phyloP scores from a whole-genome alignment of 768 basidiomycete species.

The Termitomyces sp. region DNA sequence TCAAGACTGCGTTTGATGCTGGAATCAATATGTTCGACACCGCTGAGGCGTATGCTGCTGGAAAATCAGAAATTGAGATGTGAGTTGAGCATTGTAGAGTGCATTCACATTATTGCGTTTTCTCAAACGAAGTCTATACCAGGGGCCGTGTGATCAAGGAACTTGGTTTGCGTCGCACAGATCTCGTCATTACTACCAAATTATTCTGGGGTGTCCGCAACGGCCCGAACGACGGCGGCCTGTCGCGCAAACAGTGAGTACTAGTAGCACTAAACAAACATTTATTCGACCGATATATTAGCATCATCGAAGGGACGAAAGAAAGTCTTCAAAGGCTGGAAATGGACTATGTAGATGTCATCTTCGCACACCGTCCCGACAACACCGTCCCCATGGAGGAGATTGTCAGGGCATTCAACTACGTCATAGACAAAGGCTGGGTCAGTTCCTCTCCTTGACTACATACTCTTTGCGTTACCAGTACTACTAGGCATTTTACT shows the following conservation, averaged over 20 bases:
- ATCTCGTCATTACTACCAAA: constrained; percentile 75
- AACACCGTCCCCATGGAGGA: constrained; percentile 66
- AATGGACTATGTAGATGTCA: constrained; percentile 70
- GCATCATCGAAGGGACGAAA: constrained; percentile 71
- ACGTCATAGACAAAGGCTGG: constrained; percentile 69
- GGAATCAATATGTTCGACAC: constrained; percentile 77
- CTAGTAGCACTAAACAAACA: constrained; percentile 2
- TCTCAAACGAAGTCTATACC: not conserved
- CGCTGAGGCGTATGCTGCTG: constrained; percentile 60
- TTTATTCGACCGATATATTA: constrained; percentile 13
- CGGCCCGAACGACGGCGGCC: constrained; percentile 52
- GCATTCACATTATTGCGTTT: not conserved
- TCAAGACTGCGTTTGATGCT: constrained; percentile 69
- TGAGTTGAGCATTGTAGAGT: constrained; percentile 17
- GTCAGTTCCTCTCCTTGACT: constrained; percentile 18
- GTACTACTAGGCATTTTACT: constrained; percentile 49
- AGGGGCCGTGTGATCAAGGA: constrained; percentile 74
- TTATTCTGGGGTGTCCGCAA: constrained; percentile 65
- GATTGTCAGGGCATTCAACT: constrained; percentile 77
- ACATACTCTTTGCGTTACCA: not conserved
- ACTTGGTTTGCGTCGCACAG: constrained; percentile 55
- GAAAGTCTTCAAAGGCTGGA: constrained; percentile 61
- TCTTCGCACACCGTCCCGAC: constrained; percentile 68
- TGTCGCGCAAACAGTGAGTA: constrained; percentile 54
- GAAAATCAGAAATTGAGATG: constrained; percentile 74